Base-by-base conservation (phyloP, 2,329 filamentous ascomycete genomes). In the Cryphonectria carpinicola region DNA sequence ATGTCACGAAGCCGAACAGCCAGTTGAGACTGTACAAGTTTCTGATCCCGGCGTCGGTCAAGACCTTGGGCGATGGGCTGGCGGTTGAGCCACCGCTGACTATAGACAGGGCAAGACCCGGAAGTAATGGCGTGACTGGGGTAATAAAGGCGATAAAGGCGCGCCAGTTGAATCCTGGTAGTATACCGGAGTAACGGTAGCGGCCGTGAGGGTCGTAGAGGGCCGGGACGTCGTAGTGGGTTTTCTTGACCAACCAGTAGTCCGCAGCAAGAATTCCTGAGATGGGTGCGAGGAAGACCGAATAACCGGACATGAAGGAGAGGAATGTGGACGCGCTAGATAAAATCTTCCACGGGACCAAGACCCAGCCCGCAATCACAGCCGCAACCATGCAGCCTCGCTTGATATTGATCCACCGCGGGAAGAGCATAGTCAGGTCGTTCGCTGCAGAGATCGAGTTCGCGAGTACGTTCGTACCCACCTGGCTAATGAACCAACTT, bases 341-440 rank as follows among this genome's bases (percentile, higher is more conserved):
- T 14, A 88, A 79, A 68, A 89, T 88, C 76, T 87, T 87, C 87
- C 86, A 88, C 0, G 86, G 86, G 1, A 87, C 85, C 61, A 88
- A 81, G 4, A 82, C 81, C 85, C 85, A 88, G 7, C 82, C 82
- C 1, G 77, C 78, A n/a, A 87, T 84, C 8, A 89, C 79, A 63
- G 86, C 84, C 0, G 87, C 87, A 65, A 89, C 79, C 56, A 85
- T 84, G 80, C 87, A 89, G 11, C 87, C 87, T 54, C 88, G 83
- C 11, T 80, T 80, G 74, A 90, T 88, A 73, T 89, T 88, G 67
- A 89, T 76, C 75, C 83, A 88, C 37, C 79, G 79, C 0, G 87
- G 87, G 68, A 84, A 82, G 3, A 89, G 82, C 2, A 85, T 84
- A 1, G 85, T 87, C 62, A 89, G 79, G 75, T 89, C 86, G 71